Conservation (phyloP, 148 eudicot genomes). For the Persicaria maculosa region DNA sequence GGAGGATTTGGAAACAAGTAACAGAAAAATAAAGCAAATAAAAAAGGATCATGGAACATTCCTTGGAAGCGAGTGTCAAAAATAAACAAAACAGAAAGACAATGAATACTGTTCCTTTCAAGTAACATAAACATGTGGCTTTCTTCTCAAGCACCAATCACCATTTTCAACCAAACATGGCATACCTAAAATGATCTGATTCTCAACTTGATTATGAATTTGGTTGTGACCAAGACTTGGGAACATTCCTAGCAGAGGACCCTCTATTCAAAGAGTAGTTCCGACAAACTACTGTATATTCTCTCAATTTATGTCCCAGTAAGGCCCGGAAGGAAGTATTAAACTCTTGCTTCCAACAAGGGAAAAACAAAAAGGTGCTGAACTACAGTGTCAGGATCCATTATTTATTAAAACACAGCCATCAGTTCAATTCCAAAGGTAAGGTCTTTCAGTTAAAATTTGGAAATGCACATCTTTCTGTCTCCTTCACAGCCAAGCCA, state of each 20-base stretch:
- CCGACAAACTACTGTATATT: background rate
- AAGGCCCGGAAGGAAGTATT: background rate
- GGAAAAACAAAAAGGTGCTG: background rate
- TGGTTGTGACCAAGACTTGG: background rate
- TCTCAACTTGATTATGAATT: background rate
- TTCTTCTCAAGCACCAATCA: background rate
- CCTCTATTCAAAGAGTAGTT: background rate
- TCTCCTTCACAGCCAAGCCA: background rate
- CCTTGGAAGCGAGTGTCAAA: background rate
- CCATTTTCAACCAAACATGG: background rate
- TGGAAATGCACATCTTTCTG: background rate
- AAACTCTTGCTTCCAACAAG: background rate
- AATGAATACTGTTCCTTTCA: background rate
- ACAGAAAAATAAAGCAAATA: background rate
- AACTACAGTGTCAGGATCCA: background rate
- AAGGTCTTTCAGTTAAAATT: background rate
- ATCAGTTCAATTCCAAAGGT: background rate
- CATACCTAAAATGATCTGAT: background rate
- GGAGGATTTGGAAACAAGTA: background rate
- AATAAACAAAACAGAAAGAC: slow-evolving; percentile 5
- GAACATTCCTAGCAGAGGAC: background rate
- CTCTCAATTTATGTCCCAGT: background rate
- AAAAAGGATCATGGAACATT: background rate
- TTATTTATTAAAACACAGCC: background rate
- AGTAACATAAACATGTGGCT: background rate